Evolutionary conservation across 2,329 filamentous ascomycete genomes (phyloP).

Genomic region (Colletotrichum sojae): DNA sequence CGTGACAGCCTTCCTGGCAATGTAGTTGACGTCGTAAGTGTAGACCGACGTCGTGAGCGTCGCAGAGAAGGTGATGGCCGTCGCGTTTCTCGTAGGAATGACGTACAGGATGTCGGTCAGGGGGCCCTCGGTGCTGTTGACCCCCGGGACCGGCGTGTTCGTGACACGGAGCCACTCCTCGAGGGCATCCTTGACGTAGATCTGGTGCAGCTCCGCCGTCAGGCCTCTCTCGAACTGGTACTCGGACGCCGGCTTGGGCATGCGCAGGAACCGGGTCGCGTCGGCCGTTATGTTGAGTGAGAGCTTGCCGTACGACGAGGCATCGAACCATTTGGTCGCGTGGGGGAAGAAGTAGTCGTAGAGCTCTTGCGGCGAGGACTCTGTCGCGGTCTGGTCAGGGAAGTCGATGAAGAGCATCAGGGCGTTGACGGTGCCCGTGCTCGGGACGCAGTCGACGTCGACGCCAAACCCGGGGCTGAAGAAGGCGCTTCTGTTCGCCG

Average conservation of each 20-base stretch:
- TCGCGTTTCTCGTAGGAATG: conserved; percentile 47
- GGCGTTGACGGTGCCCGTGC: conserved; percentile 48
- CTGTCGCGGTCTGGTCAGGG: conserved; percentile 42
- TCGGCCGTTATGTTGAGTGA: conserved; percentile 44
- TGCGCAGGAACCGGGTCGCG: conserved; percentile 45
- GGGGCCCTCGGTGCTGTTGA: conserved; percentile 33
- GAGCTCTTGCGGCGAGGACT: conserved; percentile 33
- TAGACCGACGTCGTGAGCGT: conserved; percentile 46
- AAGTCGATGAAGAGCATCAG: conserved; percentile 57
- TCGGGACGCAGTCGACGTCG: conserved; percentile 49
- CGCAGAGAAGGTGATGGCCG: conserved; percentile 46
- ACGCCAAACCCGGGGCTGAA: conserved; percentile 50
- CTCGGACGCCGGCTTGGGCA: conserved; percentile 43
- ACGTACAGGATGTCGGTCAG: conserved; percentile 48
- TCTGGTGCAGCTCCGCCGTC: conserved; percentile 44
- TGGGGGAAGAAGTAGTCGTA: conserved; percentile 16
- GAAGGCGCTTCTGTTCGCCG: conserved; percentile 44
- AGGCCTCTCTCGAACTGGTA: conserved; percentile 49
- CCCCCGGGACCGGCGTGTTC: conserved; percentile 18
- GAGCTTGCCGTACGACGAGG: conserved; percentile 41
- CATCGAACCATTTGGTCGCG: conserved; percentile 31
- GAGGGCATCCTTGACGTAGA: conserved; percentile 50
- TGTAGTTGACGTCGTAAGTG: conserved; percentile 43
- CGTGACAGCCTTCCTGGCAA: conserved; percentile 51
- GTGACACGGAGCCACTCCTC: conserved; percentile 43